Conservation (phyloP, 495 filamentous ascomycete species). For the Penicillium arizonense region DNA sequence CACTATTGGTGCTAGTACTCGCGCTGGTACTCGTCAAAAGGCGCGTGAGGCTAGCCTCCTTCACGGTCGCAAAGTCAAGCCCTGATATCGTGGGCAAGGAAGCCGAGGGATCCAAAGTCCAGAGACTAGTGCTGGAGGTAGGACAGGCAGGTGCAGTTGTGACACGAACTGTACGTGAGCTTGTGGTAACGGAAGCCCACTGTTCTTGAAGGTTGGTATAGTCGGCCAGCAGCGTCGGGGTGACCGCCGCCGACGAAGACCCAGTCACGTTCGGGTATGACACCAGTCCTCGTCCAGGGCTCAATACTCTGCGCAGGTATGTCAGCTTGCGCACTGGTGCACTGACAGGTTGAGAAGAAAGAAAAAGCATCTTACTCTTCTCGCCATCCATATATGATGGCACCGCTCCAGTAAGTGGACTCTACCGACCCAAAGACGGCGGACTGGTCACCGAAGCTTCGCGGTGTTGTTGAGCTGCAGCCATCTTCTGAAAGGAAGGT, state of each 20-base stretch:
- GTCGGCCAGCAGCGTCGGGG: not conserved
- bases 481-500: not conserved
- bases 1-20: no score
- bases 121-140: not conserved
- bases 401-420: slow-evolving; percentile 64
- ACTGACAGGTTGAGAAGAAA: not conserved
- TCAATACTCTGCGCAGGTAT: not conserved
- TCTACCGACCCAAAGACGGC: slow-evolving; percentile 67
- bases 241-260: not conserved
- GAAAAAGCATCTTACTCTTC: slow-evolving; percentile 20
- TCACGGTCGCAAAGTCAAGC: not conserved
- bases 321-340: not conserved
- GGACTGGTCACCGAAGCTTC: slow-evolving; percentile 61
- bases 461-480: not conserved
- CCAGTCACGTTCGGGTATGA: not conserved
- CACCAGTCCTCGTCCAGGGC: not conserved
- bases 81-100: not conserved
- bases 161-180: not conserved
- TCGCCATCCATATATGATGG: slow-evolving; percentile 78
- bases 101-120: not conserved
- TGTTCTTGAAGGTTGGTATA: not conserved
- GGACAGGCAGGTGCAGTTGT: not conserved
- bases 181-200: not conserved
- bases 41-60: not conserved
- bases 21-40: no score